phyloP scores from a whole-genome alignment of 306 rosid genomes.

The Cicer judaicum region DNA sequence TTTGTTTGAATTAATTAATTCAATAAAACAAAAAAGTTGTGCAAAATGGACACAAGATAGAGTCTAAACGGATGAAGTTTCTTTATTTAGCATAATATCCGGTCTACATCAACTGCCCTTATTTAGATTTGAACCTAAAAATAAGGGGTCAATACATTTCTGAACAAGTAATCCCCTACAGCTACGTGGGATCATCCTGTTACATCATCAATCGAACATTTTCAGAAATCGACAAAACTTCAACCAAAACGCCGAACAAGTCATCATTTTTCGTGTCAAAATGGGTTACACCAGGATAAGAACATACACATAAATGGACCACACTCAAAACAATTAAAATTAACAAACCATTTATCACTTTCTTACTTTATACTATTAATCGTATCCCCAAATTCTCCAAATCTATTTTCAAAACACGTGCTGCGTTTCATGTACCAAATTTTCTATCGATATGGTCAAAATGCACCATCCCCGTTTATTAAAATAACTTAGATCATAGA shows the following conservation, averaged over 20 bases:
- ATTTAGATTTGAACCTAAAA: neutral
- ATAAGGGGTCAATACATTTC: neutral
- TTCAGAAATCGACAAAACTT: slow-evolving; percentile 30
- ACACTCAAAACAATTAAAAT: neutral
- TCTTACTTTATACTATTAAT: neutral
- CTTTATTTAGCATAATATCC: neutral
- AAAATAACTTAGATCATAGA: neutral
- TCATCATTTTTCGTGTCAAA: slow-evolving; percentile 39
- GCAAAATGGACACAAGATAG: neutral
- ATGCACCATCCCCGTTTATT: neutral
- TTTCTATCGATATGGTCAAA: slow-evolving; percentile 1
- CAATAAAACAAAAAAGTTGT: neutral
- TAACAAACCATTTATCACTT: neutral
- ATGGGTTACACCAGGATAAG: slow-evolving; percentile 40
- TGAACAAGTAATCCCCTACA: neutral
- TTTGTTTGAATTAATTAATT: neutral
- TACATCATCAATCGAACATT: slow-evolving; percentile 34
- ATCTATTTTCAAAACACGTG: slow-evolving; percentile 25
- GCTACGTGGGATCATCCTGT: slow-evolving; percentile 27
- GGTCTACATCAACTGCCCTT: neutral
- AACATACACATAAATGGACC: neutral
- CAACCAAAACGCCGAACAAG: slow-evolving; percentile 45
- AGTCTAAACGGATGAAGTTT: neutral
- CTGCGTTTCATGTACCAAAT: neutral
- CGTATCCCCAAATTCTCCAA: neutral